Evolutionary conservation across 2,329 filamentous ascomycete genomes (phyloP), one percentile per base, ranked within the genome.

Genomic region (Aspergillus piperis): DNA sequence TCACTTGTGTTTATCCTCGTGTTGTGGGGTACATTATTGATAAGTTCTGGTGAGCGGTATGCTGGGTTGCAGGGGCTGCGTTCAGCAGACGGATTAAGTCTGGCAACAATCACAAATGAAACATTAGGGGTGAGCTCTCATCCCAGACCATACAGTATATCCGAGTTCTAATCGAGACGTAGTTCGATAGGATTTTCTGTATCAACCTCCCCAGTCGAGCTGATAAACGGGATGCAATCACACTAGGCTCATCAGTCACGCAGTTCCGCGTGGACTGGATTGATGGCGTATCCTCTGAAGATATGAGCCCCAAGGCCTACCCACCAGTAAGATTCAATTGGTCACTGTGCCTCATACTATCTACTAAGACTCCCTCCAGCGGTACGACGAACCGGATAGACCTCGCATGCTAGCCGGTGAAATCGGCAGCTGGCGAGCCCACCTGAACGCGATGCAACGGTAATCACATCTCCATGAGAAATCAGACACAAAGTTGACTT

Each of bases 261-360:
- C 54, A 56, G 42, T 56, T 56, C 27, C 54, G 19, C 54, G 42
- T 56, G 5, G 54, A 56, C 42, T 56, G 54, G 54, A 23, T 56
- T 19, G 54, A 56, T 13, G 54, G 54, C 2, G 30, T 56, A 39
- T 56, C 42, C 10, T 30, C 41, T n/a, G 54, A 49, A 8, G 30
- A 32, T 19, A 49, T 56, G 54, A 47, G 27, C 27, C 41, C 41
- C 2, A 56, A 56, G 19, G 54, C 54, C 17, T 56, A 56, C 19
- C 54, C 54, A 23, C 47, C 55, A 8, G 55, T 58, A 21, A 11
- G 19, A 5, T 15, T 30, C 47, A 11, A 3, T 23, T 25, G 10
- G 13, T 19, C 4, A 13, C 49, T 38, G 7, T 19, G 17, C 1
- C 41, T 21, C 32, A 54, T 15, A 5, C 25, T 23, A 27, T 30